Evolutionary conservation across 768 basidiomycete species (phyloP), one percentile per base, ranked within the genome.

Genomic region (Lyophyllum semitale): DNA sequence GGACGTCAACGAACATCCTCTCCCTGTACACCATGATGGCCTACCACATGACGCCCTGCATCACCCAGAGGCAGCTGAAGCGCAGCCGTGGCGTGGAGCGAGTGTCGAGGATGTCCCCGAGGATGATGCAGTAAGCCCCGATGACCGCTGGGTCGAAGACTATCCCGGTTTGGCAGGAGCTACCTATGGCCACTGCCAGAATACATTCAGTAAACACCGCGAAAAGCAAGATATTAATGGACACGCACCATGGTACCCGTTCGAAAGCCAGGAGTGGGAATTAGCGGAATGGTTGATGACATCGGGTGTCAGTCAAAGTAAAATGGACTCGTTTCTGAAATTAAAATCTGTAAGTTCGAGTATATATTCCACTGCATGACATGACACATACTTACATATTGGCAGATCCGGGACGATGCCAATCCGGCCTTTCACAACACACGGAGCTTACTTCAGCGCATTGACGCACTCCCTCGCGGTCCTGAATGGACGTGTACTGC

Each of bases 401-500:
- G 4, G 17, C 5, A 55, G 54, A 55, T 55, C 8, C n/a, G 13
- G 4, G 30, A 48, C 1, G 22, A 18, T 29, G 38, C 41, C 2
- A 48, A 51, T 2, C 56, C 44, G 5, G n/a, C 41, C 41, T 35
- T 20, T 47, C 22, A 59, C 59, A 27, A 59, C 51, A 7, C 48
- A 8, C 35, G 46, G 4, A 49, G 46, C 30, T 35, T 55, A 1
- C 47, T 48, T 12, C 7, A 55, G 18, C 37, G 7, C 3, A 45
- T 55, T n/a, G 54, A 55, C 26, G 15, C 26, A n/a, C 38, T 55
- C 23, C 54, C 46, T 20, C 48, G 22, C 11, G 63, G 66, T 20
- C 58, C 66, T n/a, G 46, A 57, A 23, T 71, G 63, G 64, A 55
- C 9, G 4, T 72, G 71, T 44, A 59, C 65, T 18, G 57, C 49